phyloP scores from a whole-genome alignment of 2,329 filamentous ascomycete species.

The Claviceps arundinis region DNA sequence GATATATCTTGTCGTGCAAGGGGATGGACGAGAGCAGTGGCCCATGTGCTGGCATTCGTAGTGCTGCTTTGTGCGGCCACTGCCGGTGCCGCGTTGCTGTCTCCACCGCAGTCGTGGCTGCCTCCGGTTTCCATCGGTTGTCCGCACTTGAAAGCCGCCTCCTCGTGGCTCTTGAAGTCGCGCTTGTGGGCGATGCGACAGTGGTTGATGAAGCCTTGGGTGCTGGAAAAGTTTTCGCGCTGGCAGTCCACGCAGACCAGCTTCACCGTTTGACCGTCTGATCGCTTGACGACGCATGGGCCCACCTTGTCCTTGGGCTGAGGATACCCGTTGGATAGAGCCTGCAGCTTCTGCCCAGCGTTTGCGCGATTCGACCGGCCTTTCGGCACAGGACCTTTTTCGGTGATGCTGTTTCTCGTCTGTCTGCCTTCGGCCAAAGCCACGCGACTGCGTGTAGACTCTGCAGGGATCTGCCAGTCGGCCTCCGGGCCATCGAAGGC shows the following conservation, averaged over 20 bases:
- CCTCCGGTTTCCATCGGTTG: constrained; percentile 52
- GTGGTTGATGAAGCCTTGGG: constrained; percentile 98
- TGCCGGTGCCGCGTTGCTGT: constrained; percentile 12
- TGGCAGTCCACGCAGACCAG: constrained; percentile 82
- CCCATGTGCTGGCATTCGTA: neutral
- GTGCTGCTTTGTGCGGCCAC: neutral
- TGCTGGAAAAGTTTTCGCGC: constrained; percentile 85
- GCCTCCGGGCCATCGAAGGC: constrained; percentile 61
- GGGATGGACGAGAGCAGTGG: constrained; percentile 18
- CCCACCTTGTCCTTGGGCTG: constrained; percentile 69
- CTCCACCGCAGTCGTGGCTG: constrained; percentile 5
- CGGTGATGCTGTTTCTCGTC: constrained; percentile 57
- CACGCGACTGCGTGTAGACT: constrained; percentile 29
- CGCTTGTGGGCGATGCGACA: constrained; percentile 90
- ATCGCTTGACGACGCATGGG: constrained; percentile 72
- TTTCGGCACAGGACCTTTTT: constrained; percentile 30
- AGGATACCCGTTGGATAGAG: constrained; percentile 57
- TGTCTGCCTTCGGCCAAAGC: constrained; percentile 54
- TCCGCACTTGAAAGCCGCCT: constrained; percentile 78
- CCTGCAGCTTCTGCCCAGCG: constrained; percentile 50
- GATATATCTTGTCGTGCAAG: constrained; percentile 31
- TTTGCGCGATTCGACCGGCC: constrained; percentile 34
- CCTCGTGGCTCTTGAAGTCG: constrained; percentile 92
- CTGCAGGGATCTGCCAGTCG: constrained; percentile 29
- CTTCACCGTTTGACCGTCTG: constrained; percentile 77